These are phyloP conservation scores for Paraphysoderma sedebokerense DNA, from an alignment of 371 early-diverging fungal species.

Conservation along the genomic window DNA sequence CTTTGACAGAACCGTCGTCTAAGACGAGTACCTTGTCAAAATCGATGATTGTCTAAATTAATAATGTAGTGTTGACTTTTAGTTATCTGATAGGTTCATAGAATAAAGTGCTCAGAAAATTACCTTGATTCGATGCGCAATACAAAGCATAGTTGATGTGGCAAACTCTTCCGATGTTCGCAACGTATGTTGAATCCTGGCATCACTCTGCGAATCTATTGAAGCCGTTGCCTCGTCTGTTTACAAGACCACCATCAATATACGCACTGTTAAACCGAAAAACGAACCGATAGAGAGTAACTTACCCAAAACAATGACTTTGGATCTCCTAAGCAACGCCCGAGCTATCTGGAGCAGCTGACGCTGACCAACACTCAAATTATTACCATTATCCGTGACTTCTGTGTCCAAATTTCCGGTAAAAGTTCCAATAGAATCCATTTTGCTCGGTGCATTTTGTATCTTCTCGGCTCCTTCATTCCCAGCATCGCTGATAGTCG, in stretches of 20 bases:
- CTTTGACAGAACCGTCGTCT: conserved; percentile 14
- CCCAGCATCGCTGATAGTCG: conserved; percentile 7
- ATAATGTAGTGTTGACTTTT: neutral
- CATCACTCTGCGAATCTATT: conserved; percentile 17
- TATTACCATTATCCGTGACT: conserved; percentile 6
- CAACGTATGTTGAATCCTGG: conserved; percentile 73
- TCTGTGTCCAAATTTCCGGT: neutral
- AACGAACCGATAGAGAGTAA: neutral
- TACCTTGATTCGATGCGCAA: conserved; percentile 57
- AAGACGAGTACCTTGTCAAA: conserved; percentile 24
- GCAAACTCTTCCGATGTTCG: conserved; percentile 62
- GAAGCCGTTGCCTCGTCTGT: neutral
- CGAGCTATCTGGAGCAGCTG: conserved; percentile 38
- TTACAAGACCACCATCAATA: no score
- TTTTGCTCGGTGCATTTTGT: no score
- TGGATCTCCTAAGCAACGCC: conserved; percentile 19
- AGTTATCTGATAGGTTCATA: neutral
- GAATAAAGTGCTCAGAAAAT: neutral
- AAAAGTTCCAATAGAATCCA: no score
- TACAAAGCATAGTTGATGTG: conserved; percentile 77
- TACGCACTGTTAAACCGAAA: neutral
- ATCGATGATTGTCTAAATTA: conserved; percentile 11
- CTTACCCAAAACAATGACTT: conserved; percentile 26
- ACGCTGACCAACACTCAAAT: conserved; percentile 27
- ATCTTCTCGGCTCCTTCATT: no score